Base-by-base conservation (phyloP, 2,329 filamentous ascomycete species). In the Zymoseptoria ardabiliae region DNA sequence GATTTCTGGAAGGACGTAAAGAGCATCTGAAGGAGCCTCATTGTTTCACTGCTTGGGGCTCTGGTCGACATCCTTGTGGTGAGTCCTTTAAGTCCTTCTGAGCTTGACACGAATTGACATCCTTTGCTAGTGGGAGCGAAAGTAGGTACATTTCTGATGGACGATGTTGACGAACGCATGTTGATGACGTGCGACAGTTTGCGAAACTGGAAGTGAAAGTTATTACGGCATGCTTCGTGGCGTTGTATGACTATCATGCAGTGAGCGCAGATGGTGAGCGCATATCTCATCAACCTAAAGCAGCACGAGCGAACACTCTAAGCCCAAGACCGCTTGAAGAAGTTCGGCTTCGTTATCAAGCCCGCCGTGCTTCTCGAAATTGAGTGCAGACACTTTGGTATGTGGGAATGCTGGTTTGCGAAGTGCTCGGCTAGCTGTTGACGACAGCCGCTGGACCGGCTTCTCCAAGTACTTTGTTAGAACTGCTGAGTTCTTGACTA, bases 201-300 rank as follows among this genome's bases (percentile, higher is more conserved):
- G 81, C 81, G 1, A 82, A 82, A 63, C 69, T 84, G 1, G 80
- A 83, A 66, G 76, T 78, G 58, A 78, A 75, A 55, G 69, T 83
- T 60, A 78, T 82, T 28, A 76, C 74, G 0, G 79, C 78, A 1
- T 76, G 78, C 53, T 81, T 82, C 58, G 57, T 81, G 17, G 76
- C 80, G 2, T 74, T 74, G 50, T 83, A 82, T 57, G 78, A 82
- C 61, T 41, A 17, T 17, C 35, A 41, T 41, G 35, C 35, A 1
- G 35, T 41, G 1, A 11, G 17, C 17, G 35, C 35, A 1, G 35
- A 41, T 17, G 35, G 35, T 4, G 1, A 41, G 35, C 35, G 17
- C 5, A 17, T 41, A 17, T 4, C 11, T 17, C 35, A 41, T 17
- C 35, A 41, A 41, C 35, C 35, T 5, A 17, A 41, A 41, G 35